Evolutionary conservation across 441 rosid genomes (phyloP), one percentile per base, ranked within the genome.

Genomic region (Euphorbia schlechtendalii): DNA sequence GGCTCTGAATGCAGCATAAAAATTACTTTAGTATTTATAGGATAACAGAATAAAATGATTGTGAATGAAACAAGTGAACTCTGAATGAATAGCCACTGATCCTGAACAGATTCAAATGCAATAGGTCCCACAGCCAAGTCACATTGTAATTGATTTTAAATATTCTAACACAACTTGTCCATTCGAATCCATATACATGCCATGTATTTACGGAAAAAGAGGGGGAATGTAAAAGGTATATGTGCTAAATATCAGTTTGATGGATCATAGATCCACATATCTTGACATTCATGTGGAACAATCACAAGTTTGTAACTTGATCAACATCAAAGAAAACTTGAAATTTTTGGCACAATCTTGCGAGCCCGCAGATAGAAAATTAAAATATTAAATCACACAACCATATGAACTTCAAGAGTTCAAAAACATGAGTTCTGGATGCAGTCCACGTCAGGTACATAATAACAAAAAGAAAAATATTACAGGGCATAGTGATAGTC

Each of bases 1-100:
- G 58, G 97, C 93, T 78, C 99, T 94, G 84, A 27, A 55, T 30
- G 73, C 30, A 59, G 11, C 38, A 27, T 22, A 45, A 59, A 56
- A 4, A 9, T 21, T 18, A 8, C 14, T 28, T 36, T 48, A 48
- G 34, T n/a, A 53, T 54, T 58, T n/a, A 54, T 59, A 40, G 38
- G 40, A 24, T 15, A 67, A 45, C 15, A 36, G 45, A 63, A 9
- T 18, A 49, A 13, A 62, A 8, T 55, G 64, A 22, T 46, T 66
- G n/a, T n/a, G n/a, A n/a, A 55, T 4, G 48, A 55, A 61, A 53
- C 30, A 18, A 0, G 2, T 8, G 3, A 69, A 1, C 30, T 54
- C 21, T 51, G 15, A 5, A 14, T 9, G 38, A 45, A 27, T 43
- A 6, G 41, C 52, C 49, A 51, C 49, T 66, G 20, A 7, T 57